Evolutionary conservation across 2,329 filamentous ascomycete genomes (phyloP), one percentile per base, ranked within the genome.

Genomic region (Volutella citrinella): DNA sequence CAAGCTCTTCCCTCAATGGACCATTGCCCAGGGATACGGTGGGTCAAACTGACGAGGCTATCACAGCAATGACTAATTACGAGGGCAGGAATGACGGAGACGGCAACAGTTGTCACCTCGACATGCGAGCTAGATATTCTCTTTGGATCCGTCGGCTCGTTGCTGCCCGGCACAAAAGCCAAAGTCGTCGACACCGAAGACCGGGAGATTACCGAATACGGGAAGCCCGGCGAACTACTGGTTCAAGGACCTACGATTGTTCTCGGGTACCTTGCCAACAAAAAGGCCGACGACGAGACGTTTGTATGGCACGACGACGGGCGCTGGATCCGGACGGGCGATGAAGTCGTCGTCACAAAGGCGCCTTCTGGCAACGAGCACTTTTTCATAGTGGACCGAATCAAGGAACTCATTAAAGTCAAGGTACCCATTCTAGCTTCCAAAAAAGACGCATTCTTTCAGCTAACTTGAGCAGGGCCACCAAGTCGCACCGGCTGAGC

Each of bases 231-330:
- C 22, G 90, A 96, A 60, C 73, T 96, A 10, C 71, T 87, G 13
- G 76, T 95, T 15, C 85, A 87, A 56, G 79, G 78, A 0, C 89
- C 88, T 0, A 81, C 82, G 2, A 77, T 94, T 2, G 80, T 85
- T 0, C 63, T 95, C 1, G 90, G 90, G 1, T 96, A 96, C 49
- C 66, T 95, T 33, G 84, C 94, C 64, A 95, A 95, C 54, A 80
- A 85, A 27, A 82, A 85, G 52, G 88, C 90, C 5, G 94, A 82
- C 14, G 70, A 75, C 32, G 87, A 94, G 56, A 93, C 89, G 0
- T 96, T 88, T 52, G 54, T 81, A 1, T 66, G 64, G 42, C 71
- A 81, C 32, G 70, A 80, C 3, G 81, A 89, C 45, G 80, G 80
- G 9, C 64, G 80, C 43, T 93, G 87, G 78, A 79, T 95, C 72